Conservation (phyloP, 495 filamentous ascomycete genomes). For the Penicillium subrubescens region DNA sequence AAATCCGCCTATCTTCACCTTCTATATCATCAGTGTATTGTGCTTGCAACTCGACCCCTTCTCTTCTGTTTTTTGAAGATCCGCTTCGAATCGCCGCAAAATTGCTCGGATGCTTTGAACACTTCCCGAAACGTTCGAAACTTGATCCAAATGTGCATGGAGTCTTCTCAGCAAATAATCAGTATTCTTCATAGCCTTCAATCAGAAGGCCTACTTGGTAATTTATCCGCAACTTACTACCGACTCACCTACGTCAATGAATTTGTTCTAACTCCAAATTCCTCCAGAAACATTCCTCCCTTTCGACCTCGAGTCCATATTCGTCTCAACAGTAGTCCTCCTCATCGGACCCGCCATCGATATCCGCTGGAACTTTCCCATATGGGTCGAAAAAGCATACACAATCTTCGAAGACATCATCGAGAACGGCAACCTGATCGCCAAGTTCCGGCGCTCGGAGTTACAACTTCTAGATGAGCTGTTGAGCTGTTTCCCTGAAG, state of each 20-base stretch:
- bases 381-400: conserved; percentile 40
- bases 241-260: neutral
- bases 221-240: neutral
- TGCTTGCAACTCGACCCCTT: conserved; percentile 44
- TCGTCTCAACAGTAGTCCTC: conserved; percentile 41
- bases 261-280: neutral
- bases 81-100: conserved; percentile 33
- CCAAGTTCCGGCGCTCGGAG: conserved; percentile 40
- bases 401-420: conserved; percentile 47
- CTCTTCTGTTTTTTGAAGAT: conserved; percentile 43
- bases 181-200: conserved; percentile 41
- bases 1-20: conserved; percentile 48
- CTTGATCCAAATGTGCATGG: conserved; percentile 45
- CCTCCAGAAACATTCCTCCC: conserved; percentile 46
- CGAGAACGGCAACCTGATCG: conserved; percentile 40
- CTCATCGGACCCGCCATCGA: conserved; percentile 39
- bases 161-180: conserved; percentile 45
- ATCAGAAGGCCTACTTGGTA: conserved; percentile 45
- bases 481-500: conserved; percentile 30
- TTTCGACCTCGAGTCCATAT: conserved; percentile 48
- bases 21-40: conserved; percentile 48
- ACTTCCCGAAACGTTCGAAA: conserved; percentile 35
- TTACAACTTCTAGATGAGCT: conserved; percentile 40
- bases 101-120: conserved; percentile 27
- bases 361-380: conserved; percentile 24